These are phyloP conservation scores for Zasmidium angulare DNA, from an alignment of 2,329 filamentous ascomycete species.

Conservation along the genomic window DNA sequence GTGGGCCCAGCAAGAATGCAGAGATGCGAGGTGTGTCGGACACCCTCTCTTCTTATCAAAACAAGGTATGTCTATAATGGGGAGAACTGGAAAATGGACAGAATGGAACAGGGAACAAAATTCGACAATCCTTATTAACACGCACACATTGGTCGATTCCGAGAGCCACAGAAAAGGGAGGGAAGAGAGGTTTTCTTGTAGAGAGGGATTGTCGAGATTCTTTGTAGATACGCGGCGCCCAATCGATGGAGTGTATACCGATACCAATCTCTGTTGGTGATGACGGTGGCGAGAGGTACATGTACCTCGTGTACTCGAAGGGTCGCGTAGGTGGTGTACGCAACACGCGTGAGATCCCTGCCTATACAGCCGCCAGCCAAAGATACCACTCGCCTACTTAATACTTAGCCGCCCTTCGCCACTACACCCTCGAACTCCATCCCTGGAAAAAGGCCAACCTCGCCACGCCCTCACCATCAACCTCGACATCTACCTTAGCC, in stretches of 20 bases:
- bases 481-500: too few relatives aligned
- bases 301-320: too few relatives aligned
- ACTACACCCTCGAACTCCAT: too few relatives aligned
- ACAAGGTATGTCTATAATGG: conserved; percentile 12
- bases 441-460: too few relatives aligned
- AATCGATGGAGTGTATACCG: background rate
- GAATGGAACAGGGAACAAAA: background rate
- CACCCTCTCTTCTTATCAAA: conserved; percentile 1
- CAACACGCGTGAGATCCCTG: too few relatives aligned
- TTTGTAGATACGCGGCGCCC: background rate
- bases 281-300: background rate
- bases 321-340: too few relatives aligned
- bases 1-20: conserved; percentile 1
- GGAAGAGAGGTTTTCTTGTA: background rate
- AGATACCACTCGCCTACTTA: too few relatives aligned
- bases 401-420: too few relatives aligned
- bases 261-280: background rate
- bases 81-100: background rate
- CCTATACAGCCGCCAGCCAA: too few relatives aligned
- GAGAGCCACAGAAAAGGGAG: background rate
- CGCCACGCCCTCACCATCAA: too few relatives aligned
- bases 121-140: background rate
- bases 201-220: background rate
- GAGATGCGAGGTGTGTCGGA: background rate
- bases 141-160: background rate